Base-by-base conservation (phyloP, 1,284 basidiomycete species). In the Cutaneotrichosporon sp. region DNA sequence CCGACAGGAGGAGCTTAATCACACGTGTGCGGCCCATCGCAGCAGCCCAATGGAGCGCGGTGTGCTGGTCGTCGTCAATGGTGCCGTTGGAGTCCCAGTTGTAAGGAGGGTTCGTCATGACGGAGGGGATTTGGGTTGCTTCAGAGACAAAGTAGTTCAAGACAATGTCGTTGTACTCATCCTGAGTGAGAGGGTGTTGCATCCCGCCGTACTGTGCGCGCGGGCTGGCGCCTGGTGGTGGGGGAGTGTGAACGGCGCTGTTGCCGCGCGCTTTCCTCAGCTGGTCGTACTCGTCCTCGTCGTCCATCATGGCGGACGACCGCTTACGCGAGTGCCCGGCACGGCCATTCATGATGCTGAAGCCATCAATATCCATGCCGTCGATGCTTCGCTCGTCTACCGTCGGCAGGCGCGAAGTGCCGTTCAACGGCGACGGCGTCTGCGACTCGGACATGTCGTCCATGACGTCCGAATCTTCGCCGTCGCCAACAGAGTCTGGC, bases 101-200 rank as follows among this genome's bases (percentile, higher is more conserved):
- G 51, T 86, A 77, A 3, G 97, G 95, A 5, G 96, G 97, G 55
- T 86, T 86, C 65, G 97, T 89, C 72, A 99, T 88, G 63, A 98
- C 85, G 30, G 87, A 84, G 5, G 97, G 97, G 47, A 97, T 89
- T 75, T 95, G 91, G 69, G 91, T 92, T 50, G 93, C 91, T 80
- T 99, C 97, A 53, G 96, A 97, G 72, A 99, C 95, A 81, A 99
- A 99, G 81, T 98, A 99, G 83, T 99, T 96, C 71, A 99, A 85
- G 67, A 99, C 95, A 77, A 95, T 90, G 79, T 98, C 95, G 52
- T 90, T 93, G 76, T 99, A 99, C 30, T 81, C 77, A 60, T 82
- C 80, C 21, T 83, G 81, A 0, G 79, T 79, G 52, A 79, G 64
- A 5, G 69, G 66, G 7, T 69, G 70, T 49, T 72, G 67, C 31